These are phyloP conservation scores for Psilocybe subaeruginosa DNA, from an alignment of 768 basidiomycete genomes.

Conservation along the genomic window DNA sequence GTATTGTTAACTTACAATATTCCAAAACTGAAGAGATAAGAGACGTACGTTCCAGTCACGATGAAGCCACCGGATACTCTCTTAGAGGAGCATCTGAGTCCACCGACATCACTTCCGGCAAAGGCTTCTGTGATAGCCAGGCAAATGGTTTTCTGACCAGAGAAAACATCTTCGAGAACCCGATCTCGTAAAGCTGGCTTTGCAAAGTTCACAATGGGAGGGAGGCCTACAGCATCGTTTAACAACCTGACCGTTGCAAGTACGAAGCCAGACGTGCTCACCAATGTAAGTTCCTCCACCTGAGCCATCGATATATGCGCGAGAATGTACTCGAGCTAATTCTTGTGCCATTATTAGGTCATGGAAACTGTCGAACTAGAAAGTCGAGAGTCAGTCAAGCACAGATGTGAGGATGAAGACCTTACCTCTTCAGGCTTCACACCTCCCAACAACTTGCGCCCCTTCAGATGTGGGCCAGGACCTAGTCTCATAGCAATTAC, in stretches of 20 bases:
- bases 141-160: conserved; percentile 71
- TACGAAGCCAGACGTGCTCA: neutral
- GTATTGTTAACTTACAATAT: neutral
- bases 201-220: conserved; percentile 81
- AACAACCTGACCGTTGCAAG: neutral
- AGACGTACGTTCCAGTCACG: conserved; percentile 76
- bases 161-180: conserved; percentile 59
- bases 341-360: conserved; percentile 78
- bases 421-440: conserved; percentile 74
- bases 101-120: conserved; percentile 76
- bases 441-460: conserved; percentile 73
- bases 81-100: conserved; percentile 71
- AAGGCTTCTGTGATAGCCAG: conserved; percentile 88
- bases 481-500: conserved; percentile 78
- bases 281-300: conserved; percentile 45
- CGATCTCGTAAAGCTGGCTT: conserved; percentile 62
- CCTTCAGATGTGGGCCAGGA: conserved; percentile 84
- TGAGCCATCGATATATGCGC: conserved; percentile 79
- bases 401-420: neutral
- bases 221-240: conserved; percentile 46
- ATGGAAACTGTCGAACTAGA: conserved; percentile 74
- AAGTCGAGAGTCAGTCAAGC: neutral
- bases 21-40: neutral
- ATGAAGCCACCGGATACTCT: conserved; percentile 75
- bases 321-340: conserved; percentile 65